Evolutionary conservation across 192 early-diverging fungal species (phyloP), one percentile per base, ranked within the genome.

Genomic region (Thoreauomyces humboldtii): DNA sequence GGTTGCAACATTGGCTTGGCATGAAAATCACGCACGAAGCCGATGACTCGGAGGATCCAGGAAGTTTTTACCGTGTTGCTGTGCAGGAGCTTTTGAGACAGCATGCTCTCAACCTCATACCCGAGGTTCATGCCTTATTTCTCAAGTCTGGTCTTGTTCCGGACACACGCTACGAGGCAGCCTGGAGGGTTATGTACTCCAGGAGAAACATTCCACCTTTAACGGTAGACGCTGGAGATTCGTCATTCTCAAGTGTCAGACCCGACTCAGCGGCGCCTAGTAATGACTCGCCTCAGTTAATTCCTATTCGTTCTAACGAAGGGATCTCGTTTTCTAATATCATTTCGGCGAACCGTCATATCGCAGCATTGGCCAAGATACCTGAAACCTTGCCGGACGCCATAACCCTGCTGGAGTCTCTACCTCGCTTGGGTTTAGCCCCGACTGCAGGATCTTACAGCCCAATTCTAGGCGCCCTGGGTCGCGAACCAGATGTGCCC

Each of bases 381-480:
- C 43, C 56, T 2, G 31, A 43, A 52, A 68, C 66, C 6, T 27
- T 68, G 32, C 58, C 55, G 4, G 29, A 50, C 5, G 56, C 66
- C 14, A 27, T 68, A 2, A n/a, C 6, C 7, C 44, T 68, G 2
- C 35, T 42, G 11, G 24, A 45, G 1, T 5, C 55, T n/a, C 58
- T 68, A 11, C 31, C 44, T 21, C 7, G 31, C 15, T 34, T 60
- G n/a, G 12, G 31, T 24, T 32, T 57, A 0, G 64, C 64, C 0
- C 58, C 55, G 11, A 45, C 55, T 12, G 37, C 37, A 7, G 54
- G 34, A n/a, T 31, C 64, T 9, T 57, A 38, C 32, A 60, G 43
- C 21, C 45, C 66, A 27, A 35, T 68, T 6, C 44, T 68, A 7
- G 66, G 33, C 17, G 66, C 43, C 14, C 51, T 50, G 22, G 57